These are phyloP conservation scores for Acidomyces sp. DNA, from an alignment of 495 filamentous ascomycete genomes.

Conservation along the genomic window DNA sequence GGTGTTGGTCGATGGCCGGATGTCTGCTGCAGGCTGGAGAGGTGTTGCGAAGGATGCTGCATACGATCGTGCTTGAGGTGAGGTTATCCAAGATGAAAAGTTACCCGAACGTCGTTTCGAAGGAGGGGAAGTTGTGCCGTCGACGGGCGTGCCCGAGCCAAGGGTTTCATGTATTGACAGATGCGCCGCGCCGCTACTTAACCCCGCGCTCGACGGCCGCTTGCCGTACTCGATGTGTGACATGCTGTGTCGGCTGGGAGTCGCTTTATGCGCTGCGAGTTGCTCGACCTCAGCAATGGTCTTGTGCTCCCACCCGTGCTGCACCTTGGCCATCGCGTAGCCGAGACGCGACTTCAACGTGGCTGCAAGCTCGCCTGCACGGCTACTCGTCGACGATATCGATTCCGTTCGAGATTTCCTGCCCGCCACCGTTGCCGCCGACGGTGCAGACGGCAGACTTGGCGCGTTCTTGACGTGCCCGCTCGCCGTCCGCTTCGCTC, in stretches of 20 bases:
- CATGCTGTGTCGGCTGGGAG: slow-evolving; percentile 33
- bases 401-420: slow-evolving; percentile 7
- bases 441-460: slow-evolving; percentile 8
- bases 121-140: slow-evolving; percentile 6
- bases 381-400: slow-evolving; percentile 16
- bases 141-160: neutral
- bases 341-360: slow-evolving; percentile 67
- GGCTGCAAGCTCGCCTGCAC: slow-evolving; percentile 48
- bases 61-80: neutral
- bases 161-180: slow-evolving; percentile 10
- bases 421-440: neutral
- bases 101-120: slow-evolving; percentile 13
- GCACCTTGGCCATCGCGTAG: slow-evolving; percentile 81
- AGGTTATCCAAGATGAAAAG: neutral
- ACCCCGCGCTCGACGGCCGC: slow-evolving; percentile 9
- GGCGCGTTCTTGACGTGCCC: slow-evolving; percentile 20
- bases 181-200: slow-evolving; percentile 12
- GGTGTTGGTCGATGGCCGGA: slow-evolving; percentile 6
- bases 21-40: slow-evolving; percentile 16
- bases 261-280: slow-evolving; percentile 46
- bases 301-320: slow-evolving; percentile 67
- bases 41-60: neutral
- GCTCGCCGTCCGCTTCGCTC: slow-evolving; percentile 22
- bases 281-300: slow-evolving; percentile 57
- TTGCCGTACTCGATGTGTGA: slow-evolving; percentile 9